phyloP scores from a whole-genome alignment of 1,139 yeast species.

The Candida neerlandica region DNA sequence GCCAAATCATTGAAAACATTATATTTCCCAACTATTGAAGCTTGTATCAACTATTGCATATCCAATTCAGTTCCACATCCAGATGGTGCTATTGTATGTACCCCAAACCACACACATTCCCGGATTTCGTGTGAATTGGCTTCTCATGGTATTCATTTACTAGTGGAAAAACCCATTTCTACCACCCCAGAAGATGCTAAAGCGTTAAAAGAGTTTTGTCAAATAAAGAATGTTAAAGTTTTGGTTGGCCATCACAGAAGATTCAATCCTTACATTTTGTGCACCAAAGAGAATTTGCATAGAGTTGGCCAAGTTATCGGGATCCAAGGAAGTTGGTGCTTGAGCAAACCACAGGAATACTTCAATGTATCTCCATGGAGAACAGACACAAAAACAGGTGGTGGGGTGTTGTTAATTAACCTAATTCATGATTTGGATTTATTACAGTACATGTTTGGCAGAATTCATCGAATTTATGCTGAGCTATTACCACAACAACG shows the following conservation, averaged over 20 bases:
- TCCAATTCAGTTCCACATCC: conserved; percentile 28
- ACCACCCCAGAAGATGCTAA: conserved; percentile 39
- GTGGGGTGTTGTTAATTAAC: conserved; percentile 46
- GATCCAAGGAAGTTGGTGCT: conserved; percentile 46
- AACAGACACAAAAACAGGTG: conserved; percentile 35
- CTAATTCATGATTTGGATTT: conserved; percentile 47
- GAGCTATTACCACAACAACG: conserved; percentile 38
- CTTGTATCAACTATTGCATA: conserved; percentile 32
- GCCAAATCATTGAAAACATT: conserved; percentile 29
- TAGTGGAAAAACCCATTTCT: conserved; percentile 48
- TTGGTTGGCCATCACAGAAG: conserved; percentile 49
- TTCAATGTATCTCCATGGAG: conserved; percentile 45
- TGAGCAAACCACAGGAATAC: conserved; percentile 38
- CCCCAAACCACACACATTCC: conserved; percentile 47
- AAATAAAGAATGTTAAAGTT: conserved; percentile 28
- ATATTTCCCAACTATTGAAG: conserved; percentile 30
- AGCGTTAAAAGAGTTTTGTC: conserved; percentile 32
- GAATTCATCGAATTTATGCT: conserved; percentile 41
- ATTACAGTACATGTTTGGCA: conserved; percentile 44
- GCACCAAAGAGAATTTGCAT: conserved; percentile 33
- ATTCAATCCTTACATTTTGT: conserved; percentile 44
- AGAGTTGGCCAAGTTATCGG: conserved; percentile 38
- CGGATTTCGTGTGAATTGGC: conserved; percentile 38
- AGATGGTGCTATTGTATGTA: conserved; percentile 46
- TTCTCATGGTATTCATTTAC: conserved; percentile 35